These are phyloP conservation scores for Apiotrichum gracile DNA, from an alignment of 1,284 basidiomycete species.

Conservation along the genomic window DNA sequence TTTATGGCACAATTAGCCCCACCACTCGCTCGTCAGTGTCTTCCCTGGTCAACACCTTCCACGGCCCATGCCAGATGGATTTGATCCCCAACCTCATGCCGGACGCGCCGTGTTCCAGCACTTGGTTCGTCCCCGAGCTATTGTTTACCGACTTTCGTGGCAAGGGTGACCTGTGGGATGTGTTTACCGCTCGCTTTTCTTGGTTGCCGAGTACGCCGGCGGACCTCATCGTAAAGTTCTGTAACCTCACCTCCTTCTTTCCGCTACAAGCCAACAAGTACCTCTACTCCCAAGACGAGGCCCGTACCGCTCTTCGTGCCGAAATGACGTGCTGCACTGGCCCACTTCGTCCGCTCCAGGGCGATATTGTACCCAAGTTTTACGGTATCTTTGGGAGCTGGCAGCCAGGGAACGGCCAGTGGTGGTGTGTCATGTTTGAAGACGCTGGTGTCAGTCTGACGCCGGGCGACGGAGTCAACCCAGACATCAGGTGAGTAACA, in stretches of 20 bases:
- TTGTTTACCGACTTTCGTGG: constrained; percentile 1
- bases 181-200: constrained; percentile 3
- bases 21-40: neutral
- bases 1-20: neutral
- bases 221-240: constrained; percentile 9
- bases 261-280: neutral
- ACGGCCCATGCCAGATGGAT: neutral
- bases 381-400: constrained; percentile 5
- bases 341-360: constrained; percentile 3
- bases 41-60: neutral
- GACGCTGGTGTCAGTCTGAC: constrained; percentile 4
- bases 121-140: constrained; percentile 5
- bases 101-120: neutral
- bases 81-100: neutral
- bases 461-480: neutral
- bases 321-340: constrained; percentile 2
- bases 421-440: constrained; percentile 8
- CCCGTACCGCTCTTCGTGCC: neutral
- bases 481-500: neutral
- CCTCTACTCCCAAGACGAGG: neutral
- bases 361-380: constrained; percentile 6
- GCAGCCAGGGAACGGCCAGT: constrained; percentile 2
- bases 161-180: neutral
- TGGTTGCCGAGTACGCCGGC: neutral
- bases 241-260: neutral